Conservation (phyloP, 768 basidiomycete species). For the Suillus luteus region DNA sequence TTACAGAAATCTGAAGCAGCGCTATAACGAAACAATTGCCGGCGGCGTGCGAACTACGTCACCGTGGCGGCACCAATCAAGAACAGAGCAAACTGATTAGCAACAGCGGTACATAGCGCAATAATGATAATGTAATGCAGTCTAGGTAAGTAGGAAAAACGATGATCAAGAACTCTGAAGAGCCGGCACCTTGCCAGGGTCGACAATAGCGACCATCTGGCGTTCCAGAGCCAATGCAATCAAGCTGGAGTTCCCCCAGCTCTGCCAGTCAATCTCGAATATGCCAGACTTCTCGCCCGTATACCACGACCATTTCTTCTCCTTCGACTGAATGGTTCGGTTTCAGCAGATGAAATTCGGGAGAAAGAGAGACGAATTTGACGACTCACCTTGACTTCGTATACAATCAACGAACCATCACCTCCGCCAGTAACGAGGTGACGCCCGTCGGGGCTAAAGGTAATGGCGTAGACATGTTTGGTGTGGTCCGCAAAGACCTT, state of each 20-base stretch:
- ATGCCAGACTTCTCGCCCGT: constrained; percentile 64
- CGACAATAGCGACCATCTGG: constrained; percentile 66
- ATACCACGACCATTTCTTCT: constrained; percentile 66
- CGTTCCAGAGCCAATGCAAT: constrained; percentile 73
- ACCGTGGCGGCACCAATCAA: not conserved
- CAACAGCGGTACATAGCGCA: constrained; percentile 8
- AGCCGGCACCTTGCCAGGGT: constrained; percentile 51
- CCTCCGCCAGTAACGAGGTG: constrained; percentile 78
- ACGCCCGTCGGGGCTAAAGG: constrained; percentile 74
- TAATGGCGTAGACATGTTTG: constrained; percentile 69
- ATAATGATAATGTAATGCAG: constrained; percentile 11
- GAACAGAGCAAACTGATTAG: not conserved
- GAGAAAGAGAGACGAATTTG: not conserved
- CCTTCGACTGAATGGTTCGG: constrained; percentile 38
- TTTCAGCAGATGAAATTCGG: constrained; percentile 7
- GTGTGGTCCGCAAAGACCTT: constrained; percentile 71
- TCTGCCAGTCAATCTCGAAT: constrained; percentile 79
- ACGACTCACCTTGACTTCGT: constrained; percentile 61
- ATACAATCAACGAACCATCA: constrained; percentile 76
- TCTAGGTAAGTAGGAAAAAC: not conserved
- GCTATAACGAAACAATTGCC: not conserved
- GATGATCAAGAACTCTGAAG: constrained; percentile 1
- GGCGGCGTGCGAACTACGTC: constrained; percentile 5
- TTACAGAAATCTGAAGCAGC: not conserved
- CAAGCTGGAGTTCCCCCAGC: constrained; percentile 52